Percentiles rank a stretch among this genome's conserved stretches.
phyloP scores from a whole-genome alignment of 208 protist species.

The Wallacemonas sp. region DNA sequence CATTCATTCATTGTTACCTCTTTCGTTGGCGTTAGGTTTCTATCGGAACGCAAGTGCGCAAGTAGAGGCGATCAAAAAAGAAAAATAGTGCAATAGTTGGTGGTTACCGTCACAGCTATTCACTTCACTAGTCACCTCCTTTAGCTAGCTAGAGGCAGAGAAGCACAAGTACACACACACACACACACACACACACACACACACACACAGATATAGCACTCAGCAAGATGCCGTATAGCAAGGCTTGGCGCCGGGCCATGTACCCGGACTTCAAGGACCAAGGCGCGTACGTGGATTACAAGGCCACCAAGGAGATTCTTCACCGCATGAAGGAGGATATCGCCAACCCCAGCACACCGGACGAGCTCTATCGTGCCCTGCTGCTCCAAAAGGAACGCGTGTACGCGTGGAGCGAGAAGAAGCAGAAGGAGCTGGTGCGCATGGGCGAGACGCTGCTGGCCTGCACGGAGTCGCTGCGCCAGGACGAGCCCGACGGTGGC shows the following conservation, averaged over 20 bases:
- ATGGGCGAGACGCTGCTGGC: slow-evolving; percentile 64
- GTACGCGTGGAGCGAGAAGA: slow-evolving; percentile 72
- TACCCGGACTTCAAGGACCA: slow-evolving; percentile 84
- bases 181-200: too few species aligned
- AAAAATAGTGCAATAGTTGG: too few species aligned
- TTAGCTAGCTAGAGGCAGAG: too few species aligned
- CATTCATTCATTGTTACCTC: too few species aligned
- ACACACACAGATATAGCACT: too few species aligned
- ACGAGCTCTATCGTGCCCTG: slow-evolving; percentile 77
- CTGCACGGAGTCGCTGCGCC: slow-evolving; percentile 50
- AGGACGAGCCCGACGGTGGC: slow-evolving; percentile 42
- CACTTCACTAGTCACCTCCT: too few species aligned
- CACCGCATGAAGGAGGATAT: slow-evolving; percentile 88
- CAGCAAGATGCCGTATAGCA: slow-evolving; percentile 91
- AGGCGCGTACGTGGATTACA: slow-evolving; percentile 87
- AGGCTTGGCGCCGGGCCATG: slow-evolving; percentile 83
- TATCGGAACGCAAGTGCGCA: too few species aligned
- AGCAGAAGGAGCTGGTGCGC: slow-evolving; percentile 60
- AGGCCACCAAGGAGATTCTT: slow-evolving; percentile 84
- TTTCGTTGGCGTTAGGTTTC: too few species aligned
- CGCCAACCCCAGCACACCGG: slow-evolving; percentile 76
- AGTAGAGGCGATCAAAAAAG: too few species aligned
- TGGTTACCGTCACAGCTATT: too few species aligned
- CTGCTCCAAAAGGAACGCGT: slow-evolving; percentile 70
- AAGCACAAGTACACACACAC: too few species aligned